Conservation (phyloP, 805 yeast genomes). For the Millerago galiae region DNA sequence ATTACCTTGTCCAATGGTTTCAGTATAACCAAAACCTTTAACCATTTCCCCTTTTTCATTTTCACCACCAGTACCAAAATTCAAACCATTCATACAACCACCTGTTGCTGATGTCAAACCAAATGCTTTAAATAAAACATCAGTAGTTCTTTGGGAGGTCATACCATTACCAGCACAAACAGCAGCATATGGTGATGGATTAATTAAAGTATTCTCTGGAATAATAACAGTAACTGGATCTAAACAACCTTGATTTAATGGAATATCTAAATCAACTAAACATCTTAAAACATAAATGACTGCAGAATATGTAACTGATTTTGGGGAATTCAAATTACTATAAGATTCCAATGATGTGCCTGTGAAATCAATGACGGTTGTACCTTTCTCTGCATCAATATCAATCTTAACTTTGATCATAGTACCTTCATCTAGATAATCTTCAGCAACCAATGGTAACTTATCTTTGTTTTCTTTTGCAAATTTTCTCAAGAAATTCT, state of each 20-base stretch:
- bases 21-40: slow-evolving; percentile 47
- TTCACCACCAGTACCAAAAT: slow-evolving; percentile 45
- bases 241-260: slow-evolving; percentile 51
- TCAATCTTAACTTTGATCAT: slow-evolving; percentile 36
- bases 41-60: slow-evolving; percentile 32
- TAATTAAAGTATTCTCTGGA: slow-evolving; percentile 29
- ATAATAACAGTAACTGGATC: slow-evolving; percentile 35
- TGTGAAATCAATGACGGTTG: slow-evolving; percentile 45
- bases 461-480: slow-evolving; percentile 35
- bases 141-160: slow-evolving; percentile 51
- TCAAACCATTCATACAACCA: slow-evolving; percentile 52
- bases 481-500: slow-evolving; percentile 28
- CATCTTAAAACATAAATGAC: slow-evolving; percentile 48
- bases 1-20: slow-evolving; percentile 51
- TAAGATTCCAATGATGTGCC: slow-evolving; percentile 47
- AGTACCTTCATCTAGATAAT: slow-evolving; percentile 52
- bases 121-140: slow-evolving; percentile 47
- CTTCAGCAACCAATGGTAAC: slow-evolving; percentile 37
- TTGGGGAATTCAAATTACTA: slow-evolving; percentile 49
- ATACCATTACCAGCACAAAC: slow-evolving; percentile 49
- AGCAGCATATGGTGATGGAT: slow-evolving; percentile 37
- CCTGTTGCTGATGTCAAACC: slow-evolving; percentile 53
- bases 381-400: slow-evolving; percentile 32
- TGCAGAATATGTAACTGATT: slow-evolving; percentile 46
- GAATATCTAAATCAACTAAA: slow-evolving; percentile 45